These are phyloP conservation scores for Phyllosticta citriasiana DNA, from an alignment of 2,329 filamentous ascomycete species.

Conservation along the genomic window DNA sequence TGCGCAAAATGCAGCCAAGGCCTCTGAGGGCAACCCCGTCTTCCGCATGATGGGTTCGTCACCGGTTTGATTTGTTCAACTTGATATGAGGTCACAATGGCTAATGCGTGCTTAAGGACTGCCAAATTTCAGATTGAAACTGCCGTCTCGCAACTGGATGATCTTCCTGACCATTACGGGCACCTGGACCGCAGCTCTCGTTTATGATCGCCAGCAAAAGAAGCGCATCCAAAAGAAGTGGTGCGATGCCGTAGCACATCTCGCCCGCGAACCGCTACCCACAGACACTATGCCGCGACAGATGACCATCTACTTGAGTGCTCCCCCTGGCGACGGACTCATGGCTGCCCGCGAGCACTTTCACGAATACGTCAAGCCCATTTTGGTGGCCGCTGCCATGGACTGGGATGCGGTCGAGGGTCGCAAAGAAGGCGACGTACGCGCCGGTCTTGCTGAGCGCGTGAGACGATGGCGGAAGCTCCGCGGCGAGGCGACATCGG, in stretches of 20 bases:
- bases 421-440: constrained; percentile 80
- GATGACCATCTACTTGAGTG: constrained; percentile 75
- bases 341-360: constrained; percentile 87
- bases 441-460: constrained; percentile 76
- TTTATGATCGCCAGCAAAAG: constrained; percentile 91
- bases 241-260: constrained; percentile 73
- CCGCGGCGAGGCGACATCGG: constrained; percentile 42
- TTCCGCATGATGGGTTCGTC: constrained; percentile 30
- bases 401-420: constrained; percentile 97
- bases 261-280: constrained; percentile 66
- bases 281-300: constrained; percentile 68
- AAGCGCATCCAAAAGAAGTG: constrained; percentile 76
- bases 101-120: constrained; percentile 46
- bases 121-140: constrained; percentile 68
- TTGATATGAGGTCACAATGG: constrained; percentile 13
- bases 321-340: constrained; percentile 78
- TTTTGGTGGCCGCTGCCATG: constrained; percentile 77
- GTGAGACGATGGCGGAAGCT: constrained; percentile 59
- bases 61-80: background rate
- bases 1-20: background rate
- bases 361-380: constrained; percentile 88
- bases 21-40: constrained; percentile 20
- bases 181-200: constrained; percentile 66
- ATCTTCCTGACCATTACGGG: constrained; percentile 80
- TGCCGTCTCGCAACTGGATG: constrained; percentile 95